Conservation (phyloP, 257 asterid species). For the Echium plantagineum region DNA sequence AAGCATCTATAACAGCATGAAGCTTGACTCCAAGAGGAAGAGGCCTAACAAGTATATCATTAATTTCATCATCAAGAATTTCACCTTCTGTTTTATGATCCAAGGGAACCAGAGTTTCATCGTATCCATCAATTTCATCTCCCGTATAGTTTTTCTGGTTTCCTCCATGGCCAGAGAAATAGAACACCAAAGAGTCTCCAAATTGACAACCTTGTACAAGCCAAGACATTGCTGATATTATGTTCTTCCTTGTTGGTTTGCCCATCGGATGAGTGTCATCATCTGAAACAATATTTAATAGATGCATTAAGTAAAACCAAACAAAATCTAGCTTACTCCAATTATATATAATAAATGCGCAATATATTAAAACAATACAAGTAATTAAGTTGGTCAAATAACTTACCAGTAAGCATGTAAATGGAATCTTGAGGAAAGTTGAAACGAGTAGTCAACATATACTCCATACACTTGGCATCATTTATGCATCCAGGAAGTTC, state of each 20-base stretch:
- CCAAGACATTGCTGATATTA: slow-evolving; percentile 90
- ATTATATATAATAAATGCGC: no score
- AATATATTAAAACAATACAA: no score
- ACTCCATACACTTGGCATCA: slow-evolving; percentile 82
- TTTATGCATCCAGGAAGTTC: slow-evolving; percentile 85
- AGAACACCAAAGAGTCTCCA: slow-evolving; percentile 91
- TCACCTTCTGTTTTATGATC: slow-evolving; percentile 67
- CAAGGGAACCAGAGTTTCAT: slow-evolving; percentile 83
- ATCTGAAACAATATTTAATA: slow-evolving; percentile 37
- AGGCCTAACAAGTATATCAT: slow-evolving; percentile 66
- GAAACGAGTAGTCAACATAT: slow-evolving; percentile 48
- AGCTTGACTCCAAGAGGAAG: slow-evolving; percentile 84
- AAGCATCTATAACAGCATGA: slow-evolving; percentile 87
- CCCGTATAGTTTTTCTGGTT: slow-evolving; percentile 75
- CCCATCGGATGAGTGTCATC: slow-evolving; percentile 70
- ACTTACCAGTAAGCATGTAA: slow-evolving; percentile 65
- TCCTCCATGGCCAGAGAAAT: slow-evolving; percentile 86
- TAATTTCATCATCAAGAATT: slow-evolving; percentile 78
- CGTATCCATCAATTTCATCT: slow-evolving; percentile 83
- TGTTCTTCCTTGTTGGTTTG: slow-evolving; percentile 81
- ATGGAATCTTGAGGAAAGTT: slow-evolving; percentile 71
- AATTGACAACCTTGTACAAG: slow-evolving; percentile 77
- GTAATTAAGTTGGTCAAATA: no score
- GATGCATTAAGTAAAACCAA: background rate
- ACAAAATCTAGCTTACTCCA: no score